A percentile compares a stretch with the other conserved stretches of the same genome.
Conservation (phyloP, 192 early-diverging fungal species). For the Backusella tarrabulga region DNA sequence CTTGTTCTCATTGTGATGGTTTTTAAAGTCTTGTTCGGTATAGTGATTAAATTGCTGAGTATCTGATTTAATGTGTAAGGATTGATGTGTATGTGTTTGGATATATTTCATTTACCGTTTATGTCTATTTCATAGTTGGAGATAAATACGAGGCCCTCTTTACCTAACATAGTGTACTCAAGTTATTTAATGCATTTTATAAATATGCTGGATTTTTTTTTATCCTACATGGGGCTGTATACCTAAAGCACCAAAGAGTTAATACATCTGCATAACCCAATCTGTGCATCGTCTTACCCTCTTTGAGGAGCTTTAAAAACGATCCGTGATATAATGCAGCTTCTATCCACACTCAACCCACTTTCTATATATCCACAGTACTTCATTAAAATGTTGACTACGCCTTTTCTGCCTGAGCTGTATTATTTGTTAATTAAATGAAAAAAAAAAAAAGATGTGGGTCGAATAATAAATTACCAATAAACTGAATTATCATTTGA, state of each 20-base stretch:
- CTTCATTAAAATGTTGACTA: constrained; percentile 25
- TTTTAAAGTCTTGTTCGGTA: constrained; percentile 28
- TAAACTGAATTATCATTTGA: constrained; percentile 16
- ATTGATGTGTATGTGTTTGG: neutral
- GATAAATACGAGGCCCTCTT: constrained; percentile 54
- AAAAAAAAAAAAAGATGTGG: neutral
- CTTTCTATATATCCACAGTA: constrained; percentile 9
- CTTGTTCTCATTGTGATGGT: constrained; percentile 1
- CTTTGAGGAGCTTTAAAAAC: constrained; percentile 45
- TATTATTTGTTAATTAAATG: too few species aligned
- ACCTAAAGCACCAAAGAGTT: constrained; percentile 13
- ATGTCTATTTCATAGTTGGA: constrained; percentile 47
- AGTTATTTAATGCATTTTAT: neutral
- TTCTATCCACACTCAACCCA: constrained; percentile 6
- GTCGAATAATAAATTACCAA: constrained; percentile 7
- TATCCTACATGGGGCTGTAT: constrained; percentile 49
- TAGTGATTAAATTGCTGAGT: constrained; percentile 36
- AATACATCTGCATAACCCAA: neutral
- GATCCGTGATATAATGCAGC: constrained; percentile 45
- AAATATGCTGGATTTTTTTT: neutral
- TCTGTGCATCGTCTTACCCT: constrained; percentile 25
- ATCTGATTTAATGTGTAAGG: constrained; percentile 14
- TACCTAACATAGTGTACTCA: neutral
- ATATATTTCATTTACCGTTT: constrained; percentile 24
- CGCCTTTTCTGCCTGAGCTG: constrained; percentile 30